Base-by-base conservation (phyloP, 768 basidiomycete species). In the Neoboletus brunneissimus region DNA sequence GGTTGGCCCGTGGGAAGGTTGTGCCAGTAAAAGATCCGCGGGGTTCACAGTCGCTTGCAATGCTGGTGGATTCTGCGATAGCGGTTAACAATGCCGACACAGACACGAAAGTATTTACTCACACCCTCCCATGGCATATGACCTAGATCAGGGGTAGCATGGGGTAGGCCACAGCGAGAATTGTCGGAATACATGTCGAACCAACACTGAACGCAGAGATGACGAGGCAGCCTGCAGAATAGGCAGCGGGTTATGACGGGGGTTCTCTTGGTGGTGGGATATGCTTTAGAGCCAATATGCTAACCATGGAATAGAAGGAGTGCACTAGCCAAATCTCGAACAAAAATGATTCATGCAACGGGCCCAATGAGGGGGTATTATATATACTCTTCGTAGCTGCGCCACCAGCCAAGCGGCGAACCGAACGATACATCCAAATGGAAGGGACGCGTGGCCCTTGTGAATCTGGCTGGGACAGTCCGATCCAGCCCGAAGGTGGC, bases 41-140 rank as follows among this genome's bases (percentile, higher is more conserved):
- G 62, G 55, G 22, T 47, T 47, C n/a, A 57, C 51, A 4, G 55
- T 51, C 22, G 23, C 43, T 43, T 64, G 46, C 13, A 12, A 46
- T 1, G 5, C 5, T 25, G 10, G 27, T 23, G 35, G 8, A 43
- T 35, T 42, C 32, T 56, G 35, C 1, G 12, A 51, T 15, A 3
- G 5, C 11, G 27, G 18, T 57, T 29, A 55, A 25, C 10, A 29
- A 51, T n/a, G 2, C n/a, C 20, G 23, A 52, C 5, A 20, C 40
- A 41, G 41, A 12, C 18, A 38, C 2, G 20, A 53, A 20, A 25
- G 20, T 1, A 7, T 42, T 13, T 44, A 55, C 64, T 53, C 43
- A 64, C 63, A n/a, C 31, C 40, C 18, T 58, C 48, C 13, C 20
- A 31, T 35, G 18, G 7, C 38, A 38, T 23, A 55, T 57, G 41